Base-by-base conservation (phyloP, 768 basidiomycete species). In the Rhizopogon roseolus region DNA sequence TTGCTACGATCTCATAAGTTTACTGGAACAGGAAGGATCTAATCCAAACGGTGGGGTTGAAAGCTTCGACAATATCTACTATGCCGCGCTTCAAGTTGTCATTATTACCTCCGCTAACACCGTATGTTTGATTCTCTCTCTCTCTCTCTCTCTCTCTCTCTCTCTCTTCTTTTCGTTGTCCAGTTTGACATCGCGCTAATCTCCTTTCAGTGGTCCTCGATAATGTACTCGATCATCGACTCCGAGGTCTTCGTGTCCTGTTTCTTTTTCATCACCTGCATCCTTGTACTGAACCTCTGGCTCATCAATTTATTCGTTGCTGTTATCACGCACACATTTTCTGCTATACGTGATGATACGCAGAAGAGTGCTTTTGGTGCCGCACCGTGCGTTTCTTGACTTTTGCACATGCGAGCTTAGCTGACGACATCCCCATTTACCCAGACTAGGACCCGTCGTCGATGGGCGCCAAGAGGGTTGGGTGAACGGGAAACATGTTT, bases 261-360 rank as follows among this genome's bases (percentile, higher is more conserved):
- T 57, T 74, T 94, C 54, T 98, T 91, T 73, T 97, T 91, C 74
- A 86, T 98, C 56, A 71, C 84, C 29, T 86, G 85, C 52, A 74
- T 98, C 56, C 73, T 98, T 58, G 80, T 97, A 22, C 78, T 98
- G 61, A 96, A 98, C 68, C 92, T 97, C 66, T 93, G 91, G 91
- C 76, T 96, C 54, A 86, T 95, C 76, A 93, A 94, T 66, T 70
- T 97, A 41, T 89, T 95, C 65, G 91, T 97, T 53, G 94, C 95
- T 16, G 93, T 97, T n/a, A 95, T 96, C 57, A 92, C 93, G 28
- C 89, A 93, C 63, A 90, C 91, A 0, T 98, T 98, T 66, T 83
- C 84, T 16, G 90, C 88, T 14, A 97, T 97, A 56, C 77, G 92
- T 36, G 78, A 82, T 4, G 86, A 92, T 62, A 97, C 95, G 3